phyloP scores from a whole-genome alignment of 371 early-diverging fungal genomes.

The Mycotypha africana region DNA sequence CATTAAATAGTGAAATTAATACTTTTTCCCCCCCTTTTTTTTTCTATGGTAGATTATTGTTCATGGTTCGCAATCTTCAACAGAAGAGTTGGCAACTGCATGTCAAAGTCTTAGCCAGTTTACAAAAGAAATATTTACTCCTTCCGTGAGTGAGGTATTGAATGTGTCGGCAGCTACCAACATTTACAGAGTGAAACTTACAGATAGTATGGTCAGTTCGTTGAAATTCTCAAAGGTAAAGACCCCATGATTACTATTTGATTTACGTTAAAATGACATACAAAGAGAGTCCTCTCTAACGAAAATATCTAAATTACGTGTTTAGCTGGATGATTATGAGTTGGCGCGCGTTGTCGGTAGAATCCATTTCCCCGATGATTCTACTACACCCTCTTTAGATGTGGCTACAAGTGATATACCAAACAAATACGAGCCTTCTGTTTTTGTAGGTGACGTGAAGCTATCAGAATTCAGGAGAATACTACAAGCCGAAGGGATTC shows the following conservation, averaged over 20 bases:
- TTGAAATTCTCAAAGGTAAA: constrained; percentile 66
- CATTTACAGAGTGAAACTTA: constrained; percentile 71
- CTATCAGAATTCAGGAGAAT: constrained; percentile 76
- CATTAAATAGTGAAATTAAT: not conserved
- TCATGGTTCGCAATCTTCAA: constrained; percentile 71
- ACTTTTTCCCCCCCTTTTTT: too few species aligned
- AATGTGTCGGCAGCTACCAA: constrained; percentile 88
- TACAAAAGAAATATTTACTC: constrained; percentile 81
- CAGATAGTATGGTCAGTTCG: constrained; percentile 83
- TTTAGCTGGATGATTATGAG: constrained; percentile 68
- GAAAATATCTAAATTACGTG: too few species aligned
- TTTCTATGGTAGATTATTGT: constrained; percentile 77
- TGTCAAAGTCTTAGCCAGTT: constrained; percentile 55
- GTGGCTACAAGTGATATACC: constrained; percentile 45
- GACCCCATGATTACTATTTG: too few species aligned
- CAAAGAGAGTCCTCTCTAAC: too few species aligned
- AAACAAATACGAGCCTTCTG: constrained; percentile 52
- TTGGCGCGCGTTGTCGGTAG: constrained; percentile 70
- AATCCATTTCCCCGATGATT: constrained; percentile 62
- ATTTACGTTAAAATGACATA: too few species aligned
- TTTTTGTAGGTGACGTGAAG: constrained; percentile 82
- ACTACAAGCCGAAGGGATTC: constrained; percentile 68
- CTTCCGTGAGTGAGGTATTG: constrained; percentile 73
- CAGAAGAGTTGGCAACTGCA: constrained; percentile 53
- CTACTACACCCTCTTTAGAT: constrained; percentile 75